phyloP scores from a whole-genome alignment of 805 yeast genomes.

The Starmerella geochares region DNA sequence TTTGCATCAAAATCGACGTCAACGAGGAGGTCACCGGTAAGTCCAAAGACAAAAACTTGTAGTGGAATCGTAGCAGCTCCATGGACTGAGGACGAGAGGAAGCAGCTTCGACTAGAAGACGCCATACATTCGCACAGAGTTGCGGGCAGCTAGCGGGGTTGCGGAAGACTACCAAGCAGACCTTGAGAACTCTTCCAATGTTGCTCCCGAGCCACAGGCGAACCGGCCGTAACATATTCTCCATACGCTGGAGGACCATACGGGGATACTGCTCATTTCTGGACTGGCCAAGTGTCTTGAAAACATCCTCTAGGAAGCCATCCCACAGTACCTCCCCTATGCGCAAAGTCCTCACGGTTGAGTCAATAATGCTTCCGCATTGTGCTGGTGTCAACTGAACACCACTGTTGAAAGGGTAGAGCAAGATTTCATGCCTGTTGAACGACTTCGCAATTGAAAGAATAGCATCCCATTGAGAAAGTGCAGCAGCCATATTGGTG shows the following conservation, averaged over 20 bases:
- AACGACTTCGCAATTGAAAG: not conserved
- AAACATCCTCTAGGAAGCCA: not conserved
- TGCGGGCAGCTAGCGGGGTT: not conserved
- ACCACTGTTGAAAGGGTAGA: slow-evolving; percentile 1
- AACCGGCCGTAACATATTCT: not conserved
- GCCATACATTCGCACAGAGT: slow-evolving; percentile 3
- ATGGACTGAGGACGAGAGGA: not conserved
- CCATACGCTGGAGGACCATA: not conserved
- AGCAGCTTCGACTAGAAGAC: not conserved
- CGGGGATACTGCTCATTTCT: not conserved
- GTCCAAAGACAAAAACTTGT: not conserved
- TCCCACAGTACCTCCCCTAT: not conserved
- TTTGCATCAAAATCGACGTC: not conserved
- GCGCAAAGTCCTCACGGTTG: not conserved
- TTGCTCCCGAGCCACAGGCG: slow-evolving; percentile 2
- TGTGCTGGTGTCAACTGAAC: not conserved
- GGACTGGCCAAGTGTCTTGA: slow-evolving; percentile 2
- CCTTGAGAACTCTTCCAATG: not conserved
- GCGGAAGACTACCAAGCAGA: not conserved
- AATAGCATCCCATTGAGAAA: not conserved
- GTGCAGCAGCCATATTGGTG: not conserved
- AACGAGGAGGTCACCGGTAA: not conserved
- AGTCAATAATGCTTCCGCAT: not conserved
- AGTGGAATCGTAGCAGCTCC: slow-evolving; percentile 4
- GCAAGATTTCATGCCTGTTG: not conserved